These are phyloP conservation scores for Kwoniella mangroviensis DNA, from an alignment of 768 basidiomycete genomes.

Conservation along the genomic window DNA sequence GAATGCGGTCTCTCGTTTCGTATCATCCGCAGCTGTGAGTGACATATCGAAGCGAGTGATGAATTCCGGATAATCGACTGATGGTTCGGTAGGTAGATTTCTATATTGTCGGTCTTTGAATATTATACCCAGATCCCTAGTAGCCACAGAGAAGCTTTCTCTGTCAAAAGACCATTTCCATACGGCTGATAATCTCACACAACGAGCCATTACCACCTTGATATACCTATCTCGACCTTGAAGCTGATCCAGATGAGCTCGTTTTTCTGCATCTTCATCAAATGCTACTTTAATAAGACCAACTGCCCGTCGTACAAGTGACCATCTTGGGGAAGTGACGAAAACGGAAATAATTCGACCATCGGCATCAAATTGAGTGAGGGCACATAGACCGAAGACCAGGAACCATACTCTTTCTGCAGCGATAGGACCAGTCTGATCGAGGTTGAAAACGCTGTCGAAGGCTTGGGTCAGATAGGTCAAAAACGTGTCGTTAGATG, in stretches of 20 bases:
- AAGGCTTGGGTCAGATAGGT: constrained; percentile 32
- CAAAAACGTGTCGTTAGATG: constrained; percentile 58
- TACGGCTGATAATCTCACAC: constrained; percentile 70
- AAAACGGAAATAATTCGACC: constrained; percentile 64
- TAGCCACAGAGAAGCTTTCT: constrained; percentile 65
- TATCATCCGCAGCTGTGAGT: constrained; percentile 63
- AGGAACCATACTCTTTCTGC: constrained; percentile 73
- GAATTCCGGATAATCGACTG: constrained; percentile 72
- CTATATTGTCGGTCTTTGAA: constrained; percentile 78
- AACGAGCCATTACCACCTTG: constrained; percentile 70
- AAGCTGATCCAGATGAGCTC: constrained; percentile 60
- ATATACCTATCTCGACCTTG: constrained; percentile 73
- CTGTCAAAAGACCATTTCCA: constrained; percentile 76
- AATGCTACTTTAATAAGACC: constrained; percentile 64
- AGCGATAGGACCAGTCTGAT: constrained; percentile 51
- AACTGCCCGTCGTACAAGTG: constrained; percentile 66
- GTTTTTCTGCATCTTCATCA: constrained; percentile 60
- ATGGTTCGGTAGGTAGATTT: constrained; percentile 67
- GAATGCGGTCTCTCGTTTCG: constrained; percentile 69
- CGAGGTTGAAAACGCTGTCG: constrained; percentile 30
- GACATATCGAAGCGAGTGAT: constrained; percentile 65
- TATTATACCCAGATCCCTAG: constrained; percentile 67
- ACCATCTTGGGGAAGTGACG: constrained; percentile 63
- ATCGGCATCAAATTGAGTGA: constrained; percentile 75
- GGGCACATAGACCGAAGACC: constrained; percentile 70